Base-by-base conservation (phyloP, 2,329 filamentous ascomycete genomes). In the Chaetothyriales sp. region DNA sequence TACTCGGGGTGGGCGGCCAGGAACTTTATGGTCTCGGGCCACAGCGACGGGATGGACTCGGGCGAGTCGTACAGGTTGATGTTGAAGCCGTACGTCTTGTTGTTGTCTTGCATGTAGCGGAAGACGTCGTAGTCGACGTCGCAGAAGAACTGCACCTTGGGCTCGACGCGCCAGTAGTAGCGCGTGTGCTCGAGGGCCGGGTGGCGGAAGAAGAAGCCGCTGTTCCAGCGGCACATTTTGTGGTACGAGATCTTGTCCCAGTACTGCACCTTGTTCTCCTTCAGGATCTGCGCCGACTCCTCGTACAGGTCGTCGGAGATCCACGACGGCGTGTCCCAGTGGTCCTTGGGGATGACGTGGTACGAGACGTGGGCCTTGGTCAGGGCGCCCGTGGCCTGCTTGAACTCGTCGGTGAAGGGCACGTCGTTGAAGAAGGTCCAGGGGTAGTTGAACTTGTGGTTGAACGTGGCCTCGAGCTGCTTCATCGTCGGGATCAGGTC, bases 391-490 rank as follows among this genome's bases (percentile, higher is more conserved):
- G 89, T 97, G 68, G 78, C 80, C 62, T 73, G 74, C 72, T 94
- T 97, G 74, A 98, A 98, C 62, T 97, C 89, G 15, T 92, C 85
- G 2, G 85, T 83, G 65, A 98, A 98, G 15, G 87, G 86, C 49
- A 86, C 83, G 64, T 98, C 90, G 70, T 98, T 98, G 77, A 98
- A 94, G 68, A 98, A 98, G 7, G 89, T 95, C 88, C 92, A 98
- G 0, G 92, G 92, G 66, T 98, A 98, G 73, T 98, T 98, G 79
- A 97, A 98, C 66, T 98, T 98, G 75, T 81, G 76, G 65, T 98
- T 98, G 89, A 89, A 98, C 1, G 90, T 97, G 59, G 85, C 75
- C 71, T 98, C 92, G 54, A 98, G 76, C 64, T 98, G 90, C 51
- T 71, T 70, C 87, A 98, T 98, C 22, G 89, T 88, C 65, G 83